Conservation (phyloP, 108 stramenopile species). For the Cyclostephanos invisitatus region DNA sequence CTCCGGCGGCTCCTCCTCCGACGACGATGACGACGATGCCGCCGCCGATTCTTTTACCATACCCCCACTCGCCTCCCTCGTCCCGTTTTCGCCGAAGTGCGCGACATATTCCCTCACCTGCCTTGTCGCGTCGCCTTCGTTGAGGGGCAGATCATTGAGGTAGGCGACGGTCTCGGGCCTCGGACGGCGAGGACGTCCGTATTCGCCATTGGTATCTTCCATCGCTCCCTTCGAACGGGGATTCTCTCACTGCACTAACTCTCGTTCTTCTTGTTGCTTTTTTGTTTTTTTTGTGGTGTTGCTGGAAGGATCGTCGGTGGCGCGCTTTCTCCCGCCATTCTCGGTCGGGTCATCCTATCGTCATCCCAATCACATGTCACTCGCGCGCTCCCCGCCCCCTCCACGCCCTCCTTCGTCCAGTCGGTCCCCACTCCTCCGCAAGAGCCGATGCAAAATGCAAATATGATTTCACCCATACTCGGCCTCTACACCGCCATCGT, state of each 20-base stretch:
- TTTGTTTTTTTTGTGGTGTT: too few relatives aligned
- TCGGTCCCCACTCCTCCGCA: background rate
- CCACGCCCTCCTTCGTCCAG: background rate
- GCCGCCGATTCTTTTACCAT: constrained; percentile 10
- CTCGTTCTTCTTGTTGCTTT: too few relatives aligned
- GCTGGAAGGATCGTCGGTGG: too few relatives aligned
- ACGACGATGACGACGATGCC: too few relatives aligned
- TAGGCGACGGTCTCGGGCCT: constrained; percentile 79
- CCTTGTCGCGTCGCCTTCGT: constrained; percentile 52
- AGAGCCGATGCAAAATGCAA: too few relatives aligned
- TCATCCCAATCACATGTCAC: too few relatives aligned
- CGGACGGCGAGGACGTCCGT: constrained; percentile 79
- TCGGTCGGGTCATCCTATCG: too few relatives aligned
- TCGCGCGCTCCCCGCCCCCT: too few relatives aligned
- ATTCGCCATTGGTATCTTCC: constrained; percentile 27
- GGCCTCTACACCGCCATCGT: background rate
- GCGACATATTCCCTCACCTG: constrained; percentile 61
- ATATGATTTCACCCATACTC: background rate
- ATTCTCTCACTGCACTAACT: too few relatives aligned
- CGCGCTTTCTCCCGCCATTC: background rate
- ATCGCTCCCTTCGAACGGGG: background rate
- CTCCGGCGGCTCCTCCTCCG: constrained; percentile 46
- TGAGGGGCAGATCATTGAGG: constrained; percentile 73
- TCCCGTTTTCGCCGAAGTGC: constrained; percentile 20
- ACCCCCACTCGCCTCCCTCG: constrained; percentile 5